phyloP scores from a whole-genome alignment of 441 rosid genomes.

The Hura crepitans region DNA sequence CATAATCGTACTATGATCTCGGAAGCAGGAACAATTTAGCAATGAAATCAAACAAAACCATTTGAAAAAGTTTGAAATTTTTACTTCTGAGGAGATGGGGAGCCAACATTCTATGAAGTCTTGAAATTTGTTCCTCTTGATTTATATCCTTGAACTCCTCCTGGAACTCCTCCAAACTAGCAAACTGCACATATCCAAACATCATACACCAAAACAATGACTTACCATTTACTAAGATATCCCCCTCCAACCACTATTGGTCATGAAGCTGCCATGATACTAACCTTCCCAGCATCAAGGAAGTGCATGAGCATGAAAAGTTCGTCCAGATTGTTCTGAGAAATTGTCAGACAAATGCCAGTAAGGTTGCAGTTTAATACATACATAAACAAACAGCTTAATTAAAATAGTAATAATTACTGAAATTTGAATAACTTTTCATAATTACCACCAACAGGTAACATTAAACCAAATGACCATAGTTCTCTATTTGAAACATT shows the following conservation, averaged over 20 bases:
- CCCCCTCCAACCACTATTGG: slow-evolving; percentile 19
- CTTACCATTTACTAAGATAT: slow-evolving; percentile 8
- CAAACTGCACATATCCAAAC: slow-evolving; percentile 18
- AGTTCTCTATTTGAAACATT: neutral
- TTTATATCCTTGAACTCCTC: slow-evolving; percentile 96
- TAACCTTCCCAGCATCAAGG: slow-evolving; percentile 99
- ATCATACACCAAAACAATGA: slow-evolving; percentile 16
- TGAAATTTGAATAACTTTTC: neutral
- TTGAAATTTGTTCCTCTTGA: slow-evolving; percentile 94
- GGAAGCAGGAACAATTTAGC: slow-evolving; percentile 9
- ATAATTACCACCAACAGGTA: neutral
- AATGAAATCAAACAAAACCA: slow-evolving; percentile 16
- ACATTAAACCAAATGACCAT: neutral
- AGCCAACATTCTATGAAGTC: slow-evolving; percentile 95
- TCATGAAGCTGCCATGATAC: slow-evolving; percentile 23
- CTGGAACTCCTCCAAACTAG: slow-evolving; percentile 96
- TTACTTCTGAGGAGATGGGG: slow-evolving; percentile 96
- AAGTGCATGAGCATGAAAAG: slow-evolving; percentile 99
- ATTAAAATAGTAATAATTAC: neutral
- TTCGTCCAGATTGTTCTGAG: slow-evolving; percentile 98
- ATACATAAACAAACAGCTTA: slow-evolving; percentile 6
- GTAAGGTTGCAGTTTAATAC: slow-evolving; percentile 23
- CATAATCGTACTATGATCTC: neutral
- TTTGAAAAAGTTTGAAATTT: slow-evolving; percentile 23
- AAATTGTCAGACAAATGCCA: slow-evolving; percentile 30